These are phyloP conservation scores for Hericium erinaceus DNA, from an alignment of 768 basidiomycete species.

Conservation along the genomic window DNA sequence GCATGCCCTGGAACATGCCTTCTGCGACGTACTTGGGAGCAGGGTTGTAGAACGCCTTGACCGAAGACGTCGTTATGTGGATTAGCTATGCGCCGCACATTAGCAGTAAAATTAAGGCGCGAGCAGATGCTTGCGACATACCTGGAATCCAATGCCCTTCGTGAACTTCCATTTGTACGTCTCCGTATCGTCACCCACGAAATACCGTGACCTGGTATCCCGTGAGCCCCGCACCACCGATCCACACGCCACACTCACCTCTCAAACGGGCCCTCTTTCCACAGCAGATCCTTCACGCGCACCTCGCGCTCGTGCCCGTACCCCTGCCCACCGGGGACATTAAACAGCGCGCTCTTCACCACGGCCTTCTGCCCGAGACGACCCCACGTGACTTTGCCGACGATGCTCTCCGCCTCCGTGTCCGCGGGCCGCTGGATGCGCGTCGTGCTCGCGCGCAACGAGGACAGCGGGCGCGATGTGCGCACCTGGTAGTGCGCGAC, in stretches of 20 bases:
- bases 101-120: neutral
- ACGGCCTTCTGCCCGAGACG: slow-evolving; percentile 24
- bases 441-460: slow-evolving; percentile 26
- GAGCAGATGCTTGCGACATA: neutral
- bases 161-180: slow-evolving; percentile 14
- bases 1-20: slow-evolving; percentile 40
- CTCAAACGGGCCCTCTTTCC: slow-evolving; percentile 9
- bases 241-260: slow-evolving; percentile 1
- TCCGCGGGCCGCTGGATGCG: slow-evolving; percentile 30
- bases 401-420: slow-evolving; percentile 22
- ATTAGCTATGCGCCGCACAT: slow-evolving; percentile 2
- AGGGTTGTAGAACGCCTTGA: slow-evolving; percentile 11
- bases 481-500: slow-evolving; percentile 39
- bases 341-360: slow-evolving; percentile 12
- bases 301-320: slow-evolving; percentile 3
- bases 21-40: slow-evolving; percentile 24
- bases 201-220: slow-evolving; percentile 8
- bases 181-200: slow-evolving; percentile 14
- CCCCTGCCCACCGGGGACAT: neutral
- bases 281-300: slow-evolving; percentile 12
- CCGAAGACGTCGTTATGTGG: slow-evolving; percentile 8
- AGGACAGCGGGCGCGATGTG: slow-evolving; percentile 26
- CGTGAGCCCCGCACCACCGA: neutral
- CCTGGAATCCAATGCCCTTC: slow-evolving; percentile 11
- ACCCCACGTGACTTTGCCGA: slow-evolving; percentile 44